Percentiles rank a stretch among this genome's conserved stretches.
These are phyloP conservation scores for Oryza glumipatula DNA, from an alignment of 176 grass and related monocot genomes.

Conservation along the genomic window DNA sequence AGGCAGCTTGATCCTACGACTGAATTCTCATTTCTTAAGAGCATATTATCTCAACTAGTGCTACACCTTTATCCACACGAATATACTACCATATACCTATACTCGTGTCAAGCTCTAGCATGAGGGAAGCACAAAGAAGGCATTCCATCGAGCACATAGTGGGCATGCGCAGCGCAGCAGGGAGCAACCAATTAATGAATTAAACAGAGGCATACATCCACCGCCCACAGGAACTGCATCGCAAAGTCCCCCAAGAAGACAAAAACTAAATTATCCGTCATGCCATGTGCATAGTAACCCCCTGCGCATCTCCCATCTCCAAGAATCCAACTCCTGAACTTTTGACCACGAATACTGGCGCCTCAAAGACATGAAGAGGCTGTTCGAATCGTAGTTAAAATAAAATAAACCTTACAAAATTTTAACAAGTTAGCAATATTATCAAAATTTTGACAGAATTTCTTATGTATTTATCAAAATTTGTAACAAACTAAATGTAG, in stretches of 20 bases:
- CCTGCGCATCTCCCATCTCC: background rate
- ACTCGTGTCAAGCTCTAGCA: conserved; percentile 16
- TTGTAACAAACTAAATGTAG: no score
- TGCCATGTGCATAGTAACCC: background rate
- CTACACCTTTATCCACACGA: background rate
- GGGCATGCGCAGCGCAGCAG: background rate
- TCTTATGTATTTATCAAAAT: no score
- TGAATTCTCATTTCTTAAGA: background rate
- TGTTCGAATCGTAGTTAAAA: no score
- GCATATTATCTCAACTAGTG: background rate
- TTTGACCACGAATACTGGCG: background rate
- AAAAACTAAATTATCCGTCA: background rate
- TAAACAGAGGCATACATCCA: background rate
- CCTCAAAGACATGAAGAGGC: background rate
- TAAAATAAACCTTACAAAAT: no score
- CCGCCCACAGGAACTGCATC: background rate
- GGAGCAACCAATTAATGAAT: background rate
- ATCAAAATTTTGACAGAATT: no score
- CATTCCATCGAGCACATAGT: conserved; percentile 31
- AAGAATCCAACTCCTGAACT: background rate
- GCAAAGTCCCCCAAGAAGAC: background rate
- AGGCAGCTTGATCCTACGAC: background rate
- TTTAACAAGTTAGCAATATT: no score
- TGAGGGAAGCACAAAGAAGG: background rate
- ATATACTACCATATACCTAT: background rate